Evolutionary conservation across 129 eudicot species (phyloP).

Genomic region (Pulicaria dysenterica): DNA sequence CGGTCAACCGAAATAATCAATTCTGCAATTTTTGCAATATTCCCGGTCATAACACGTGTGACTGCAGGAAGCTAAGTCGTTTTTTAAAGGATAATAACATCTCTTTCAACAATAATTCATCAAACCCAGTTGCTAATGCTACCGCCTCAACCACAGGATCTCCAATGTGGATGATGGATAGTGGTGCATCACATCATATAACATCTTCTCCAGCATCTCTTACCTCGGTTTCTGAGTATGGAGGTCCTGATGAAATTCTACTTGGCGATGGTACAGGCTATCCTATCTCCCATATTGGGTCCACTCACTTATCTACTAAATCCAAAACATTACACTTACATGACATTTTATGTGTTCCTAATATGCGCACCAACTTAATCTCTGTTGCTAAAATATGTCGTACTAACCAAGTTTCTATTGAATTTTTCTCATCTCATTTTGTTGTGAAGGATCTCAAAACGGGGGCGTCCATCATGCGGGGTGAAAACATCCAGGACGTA

Average conservation of each 20-base stretch:
- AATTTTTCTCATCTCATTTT: neutral
- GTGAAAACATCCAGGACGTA: conserved; percentile 1
- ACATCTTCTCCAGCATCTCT: neutral
- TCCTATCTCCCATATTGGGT: conserved; percentile 1
- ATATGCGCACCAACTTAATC: neutral
- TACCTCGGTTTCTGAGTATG: neutral
- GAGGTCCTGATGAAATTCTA: neutral
- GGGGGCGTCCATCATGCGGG: conserved; percentile 5
- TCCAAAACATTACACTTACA: neutral
- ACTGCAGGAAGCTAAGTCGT: neutral
- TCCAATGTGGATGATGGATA: conserved; percentile 8
- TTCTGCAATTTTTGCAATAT: neutral
- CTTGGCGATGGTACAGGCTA: neutral
- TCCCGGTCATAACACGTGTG: neutral
- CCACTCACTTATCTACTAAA: neutral
- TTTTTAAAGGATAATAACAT: neutral
- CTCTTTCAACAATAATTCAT: neutral
- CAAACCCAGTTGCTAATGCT: neutral
- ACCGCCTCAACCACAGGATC: neutral
- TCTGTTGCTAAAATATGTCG: conserved; percentile 14
- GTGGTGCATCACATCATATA: neutral
- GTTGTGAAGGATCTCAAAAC: conserved; percentile 15
- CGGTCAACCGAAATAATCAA: neutral
- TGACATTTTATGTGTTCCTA: neutral
- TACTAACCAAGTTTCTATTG: neutral